phyloP scores from a whole-genome alignment of 441 rosid genomes.

The Isatis lusitanica region DNA sequence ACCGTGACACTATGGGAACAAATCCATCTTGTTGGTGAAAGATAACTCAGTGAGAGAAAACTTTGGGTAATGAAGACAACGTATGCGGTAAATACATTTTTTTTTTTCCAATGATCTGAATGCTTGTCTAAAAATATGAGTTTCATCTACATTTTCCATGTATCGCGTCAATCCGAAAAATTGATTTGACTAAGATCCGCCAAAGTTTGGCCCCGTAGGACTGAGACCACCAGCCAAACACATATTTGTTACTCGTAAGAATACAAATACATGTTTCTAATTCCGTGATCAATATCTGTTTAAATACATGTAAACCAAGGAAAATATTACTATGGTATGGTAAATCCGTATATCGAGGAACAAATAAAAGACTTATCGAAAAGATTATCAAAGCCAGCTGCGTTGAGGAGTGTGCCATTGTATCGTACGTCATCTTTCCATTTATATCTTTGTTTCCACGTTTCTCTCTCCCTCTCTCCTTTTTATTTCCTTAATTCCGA shows the following conservation, averaged over 20 bases:
- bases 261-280: too few species aligned
- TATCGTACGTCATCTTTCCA: background rate
- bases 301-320: background rate
- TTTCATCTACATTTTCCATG: too few species aligned
- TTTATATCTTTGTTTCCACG: background rate
- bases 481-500: background rate
- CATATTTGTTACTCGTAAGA: too few species aligned
- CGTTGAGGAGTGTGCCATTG: slow-evolving; percentile 39
- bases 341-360: too few species aligned
- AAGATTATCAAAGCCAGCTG: slow-evolving; percentile 27
- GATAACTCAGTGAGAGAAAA: background rate
- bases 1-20: background rate
- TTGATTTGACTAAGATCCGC: background rate
- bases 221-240: background rate
- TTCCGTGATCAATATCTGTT: too few species aligned
- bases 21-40: background rate
- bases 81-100: too few species aligned
- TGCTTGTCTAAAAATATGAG: background rate
- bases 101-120: too few species aligned
- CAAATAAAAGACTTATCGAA: background rate
- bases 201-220: background rate
- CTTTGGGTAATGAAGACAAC: background rate
- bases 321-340: background rate
- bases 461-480: background rate
- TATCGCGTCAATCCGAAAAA: too few species aligned